These are phyloP conservation scores for Apophysomyces trapeziformis DNA, from an alignment of 371 early-diverging fungal species.

Conservation along the genomic window DNA sequence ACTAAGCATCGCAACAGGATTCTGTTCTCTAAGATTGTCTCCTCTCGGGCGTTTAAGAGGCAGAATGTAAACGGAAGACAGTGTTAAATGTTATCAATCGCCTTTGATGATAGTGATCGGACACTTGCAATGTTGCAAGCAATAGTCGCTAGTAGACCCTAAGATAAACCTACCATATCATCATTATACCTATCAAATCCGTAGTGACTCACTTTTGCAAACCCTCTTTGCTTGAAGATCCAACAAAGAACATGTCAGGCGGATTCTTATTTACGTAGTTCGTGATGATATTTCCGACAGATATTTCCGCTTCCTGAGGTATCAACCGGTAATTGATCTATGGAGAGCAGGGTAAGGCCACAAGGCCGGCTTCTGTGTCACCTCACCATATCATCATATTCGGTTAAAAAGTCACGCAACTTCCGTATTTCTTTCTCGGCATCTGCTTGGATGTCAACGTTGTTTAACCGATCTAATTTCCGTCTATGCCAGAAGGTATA, in stretches of 20 bases:
- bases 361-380: not conserved
- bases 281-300: conserved; percentile 25
- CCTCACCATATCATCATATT: conserved; percentile 20
- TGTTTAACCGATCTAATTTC: conserved; percentile 36
- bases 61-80: too few relatives aligned
- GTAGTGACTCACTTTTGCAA: conserved; percentile 30
- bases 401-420: not conserved
- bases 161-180: conserved; percentile 26
- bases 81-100: not conserved
- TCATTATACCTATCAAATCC: not conserved
- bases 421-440: conserved; percentile 17
- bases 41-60: too few relatives aligned
- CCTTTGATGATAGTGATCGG: conserved; percentile 33
- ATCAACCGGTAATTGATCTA: conserved; percentile 6
- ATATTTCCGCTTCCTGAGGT: conserved; percentile 12
- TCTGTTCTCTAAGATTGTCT: too few relatives aligned
- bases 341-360: not conserved
- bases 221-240: conserved; percentile 37
- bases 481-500: conserved; percentile 13
- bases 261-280: conserved; percentile 29
- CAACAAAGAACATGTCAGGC: conserved; percentile 34
- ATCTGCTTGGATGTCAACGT: conserved; percentile 33
- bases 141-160: conserved; percentile 42
- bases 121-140: conserved; percentile 36
- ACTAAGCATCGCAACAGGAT: too few relatives aligned